Percentiles rank a stretch among this genome's conserved stretches.
Conservation (phyloP, 495 filamentous ascomycete genomes). For the Neurospora sp. region DNA sequence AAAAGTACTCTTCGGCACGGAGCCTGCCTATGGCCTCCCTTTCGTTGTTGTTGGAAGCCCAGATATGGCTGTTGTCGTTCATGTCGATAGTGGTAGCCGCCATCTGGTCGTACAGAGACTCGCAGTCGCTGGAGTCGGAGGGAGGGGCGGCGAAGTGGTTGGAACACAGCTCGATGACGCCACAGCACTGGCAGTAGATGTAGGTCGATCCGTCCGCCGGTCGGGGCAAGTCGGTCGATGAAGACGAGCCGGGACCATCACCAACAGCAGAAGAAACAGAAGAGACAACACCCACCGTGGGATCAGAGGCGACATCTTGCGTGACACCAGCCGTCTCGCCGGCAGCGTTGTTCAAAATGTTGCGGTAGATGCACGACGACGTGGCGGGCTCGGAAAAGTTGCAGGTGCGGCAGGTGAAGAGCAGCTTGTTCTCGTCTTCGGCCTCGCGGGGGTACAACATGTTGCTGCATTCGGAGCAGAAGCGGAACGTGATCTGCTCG, state of each 20-base stretch:
- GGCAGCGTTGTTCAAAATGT: conserved; percentile 76
- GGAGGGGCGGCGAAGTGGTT: conserved; percentile 4
- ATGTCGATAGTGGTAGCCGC: background rate
- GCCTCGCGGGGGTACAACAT: conserved; percentile 97
- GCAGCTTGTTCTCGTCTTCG: conserved; percentile 40
- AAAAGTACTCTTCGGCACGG: conserved; percentile 6
- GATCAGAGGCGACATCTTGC: conserved; percentile 90
- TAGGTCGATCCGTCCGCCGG: conserved; percentile 1
- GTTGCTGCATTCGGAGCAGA: conserved; percentile 98
- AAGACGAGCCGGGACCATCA: conserved; percentile 16
- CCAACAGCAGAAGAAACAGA: conserved; percentile 16
- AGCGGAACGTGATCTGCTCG: conserved; percentile 86
- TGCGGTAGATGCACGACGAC: conserved; percentile 82
- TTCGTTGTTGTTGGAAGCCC: background rate
- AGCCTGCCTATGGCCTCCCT: background rate
- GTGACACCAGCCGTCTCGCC: conserved; percentile 96
- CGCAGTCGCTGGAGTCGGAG: background rate
- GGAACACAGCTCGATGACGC: conserved; percentile 7
- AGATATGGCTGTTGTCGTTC: background rate
- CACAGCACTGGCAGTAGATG: conserved; percentile 13
- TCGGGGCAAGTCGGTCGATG: conserved; percentile 2
- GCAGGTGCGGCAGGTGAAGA: conserved; percentile 75
- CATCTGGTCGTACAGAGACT: background rate
- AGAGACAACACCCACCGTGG: conserved; percentile 69
- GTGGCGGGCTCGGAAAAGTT: conserved; percentile 76